These are phyloP conservation scores for Apiotrichum siamense DNA, from an alignment of 1,284 basidiomycete species.

Conservation along the genomic window DNA sequence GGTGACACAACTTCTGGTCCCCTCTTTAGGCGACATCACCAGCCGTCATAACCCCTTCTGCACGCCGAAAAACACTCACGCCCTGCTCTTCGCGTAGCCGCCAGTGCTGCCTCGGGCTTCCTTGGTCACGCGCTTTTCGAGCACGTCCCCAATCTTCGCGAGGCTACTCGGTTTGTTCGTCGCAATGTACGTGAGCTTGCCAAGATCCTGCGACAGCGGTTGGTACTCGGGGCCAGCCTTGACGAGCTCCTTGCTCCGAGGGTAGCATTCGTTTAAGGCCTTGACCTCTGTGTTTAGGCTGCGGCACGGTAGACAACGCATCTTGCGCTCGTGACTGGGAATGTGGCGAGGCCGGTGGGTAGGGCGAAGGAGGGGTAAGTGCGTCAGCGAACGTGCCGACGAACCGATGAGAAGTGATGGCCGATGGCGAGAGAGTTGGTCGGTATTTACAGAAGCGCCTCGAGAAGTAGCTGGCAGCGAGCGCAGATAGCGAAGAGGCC, in stretches of 20 bases:
- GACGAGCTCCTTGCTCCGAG: conserved; percentile 68
- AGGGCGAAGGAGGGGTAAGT: not conserved
- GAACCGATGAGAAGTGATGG: too few species aligned
- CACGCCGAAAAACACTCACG: conserved; percentile 62
- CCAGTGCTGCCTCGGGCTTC: conserved; percentile 64
- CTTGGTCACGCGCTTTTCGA: conserved; percentile 67
- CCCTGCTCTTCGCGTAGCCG: conserved; percentile 69
- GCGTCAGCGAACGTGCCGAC: too few species aligned
- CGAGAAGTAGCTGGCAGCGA: too few species aligned
- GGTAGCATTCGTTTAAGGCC: conserved; percentile 86
- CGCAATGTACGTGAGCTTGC: conserved; percentile 86
- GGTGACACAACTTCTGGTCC: too few species aligned
- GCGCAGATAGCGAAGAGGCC: too few species aligned
- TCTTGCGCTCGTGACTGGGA: conserved; percentile 1
- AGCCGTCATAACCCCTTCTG: too few species aligned
- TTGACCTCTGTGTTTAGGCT: conserved; percentile 30
- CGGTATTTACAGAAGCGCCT: too few species aligned
- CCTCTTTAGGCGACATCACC: too few species aligned
- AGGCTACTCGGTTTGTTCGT: conserved; percentile 85
- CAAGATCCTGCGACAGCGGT: conserved; percentile 84
- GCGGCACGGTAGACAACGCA: conserved; percentile 33
- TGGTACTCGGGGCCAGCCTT: conserved; percentile 63
- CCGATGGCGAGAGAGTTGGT: not conserved
- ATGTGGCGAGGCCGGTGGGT: not conserved
- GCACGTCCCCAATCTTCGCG: conserved; percentile 72